A percentile compares a stretch with the other conserved stretches of the same genome.
These are phyloP conservation scores for Neoascochyta sp. DNA, from an alignment of 2,329 filamentous ascomycete species.

Conservation along the genomic window DNA sequence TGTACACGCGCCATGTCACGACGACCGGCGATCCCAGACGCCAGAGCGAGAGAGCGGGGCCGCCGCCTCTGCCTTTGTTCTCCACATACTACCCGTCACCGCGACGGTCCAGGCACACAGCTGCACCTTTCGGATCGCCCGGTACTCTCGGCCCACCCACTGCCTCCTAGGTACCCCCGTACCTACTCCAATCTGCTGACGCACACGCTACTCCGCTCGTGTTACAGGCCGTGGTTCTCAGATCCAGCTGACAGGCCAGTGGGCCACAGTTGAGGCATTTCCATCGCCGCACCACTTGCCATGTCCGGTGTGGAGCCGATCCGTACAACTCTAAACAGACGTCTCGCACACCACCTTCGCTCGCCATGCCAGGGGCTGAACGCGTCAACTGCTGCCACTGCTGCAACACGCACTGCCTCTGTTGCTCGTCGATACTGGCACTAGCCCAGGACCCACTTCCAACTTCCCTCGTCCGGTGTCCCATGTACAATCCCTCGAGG, in stretches of 20 bases:
- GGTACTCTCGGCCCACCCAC: neutral
- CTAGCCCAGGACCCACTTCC: too few relatives aligned
- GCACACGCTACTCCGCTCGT: neutral
- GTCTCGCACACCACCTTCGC: conserved; percentile 4
- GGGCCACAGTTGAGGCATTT: conserved; percentile 3
- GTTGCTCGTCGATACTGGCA: too few relatives aligned
- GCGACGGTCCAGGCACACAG: conserved; percentile 10
- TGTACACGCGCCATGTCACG: conserved; percentile 23
- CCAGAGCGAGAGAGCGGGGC: conserved; percentile 17
- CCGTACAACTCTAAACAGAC: conserved; percentile 11
- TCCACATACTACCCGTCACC: conserved; percentile 7
- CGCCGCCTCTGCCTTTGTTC: conserved; percentile 17
- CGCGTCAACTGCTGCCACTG: conserved; percentile 1
- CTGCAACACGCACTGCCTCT: too few relatives aligned
- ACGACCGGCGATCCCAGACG: conserved; percentile 27
- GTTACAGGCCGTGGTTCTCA: too few relatives aligned
- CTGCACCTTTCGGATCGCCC: conserved; percentile 2
- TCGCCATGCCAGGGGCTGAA: conserved; percentile 3
- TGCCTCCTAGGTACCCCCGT: conserved; percentile 1
- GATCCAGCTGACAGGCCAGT: neutral
- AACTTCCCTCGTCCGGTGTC: too few relatives aligned
- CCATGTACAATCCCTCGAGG: too few relatives aligned
- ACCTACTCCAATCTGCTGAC: neutral
- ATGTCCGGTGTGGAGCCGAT: conserved; percentile 7
- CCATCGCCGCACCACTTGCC: conserved; percentile 1